Percentiles rank a stretch among this genome's conserved stretches.
Evolutionary conservation across 176 grass and related monocot genomes (phyloP).

Genomic region (Carex cristatella): DNA sequence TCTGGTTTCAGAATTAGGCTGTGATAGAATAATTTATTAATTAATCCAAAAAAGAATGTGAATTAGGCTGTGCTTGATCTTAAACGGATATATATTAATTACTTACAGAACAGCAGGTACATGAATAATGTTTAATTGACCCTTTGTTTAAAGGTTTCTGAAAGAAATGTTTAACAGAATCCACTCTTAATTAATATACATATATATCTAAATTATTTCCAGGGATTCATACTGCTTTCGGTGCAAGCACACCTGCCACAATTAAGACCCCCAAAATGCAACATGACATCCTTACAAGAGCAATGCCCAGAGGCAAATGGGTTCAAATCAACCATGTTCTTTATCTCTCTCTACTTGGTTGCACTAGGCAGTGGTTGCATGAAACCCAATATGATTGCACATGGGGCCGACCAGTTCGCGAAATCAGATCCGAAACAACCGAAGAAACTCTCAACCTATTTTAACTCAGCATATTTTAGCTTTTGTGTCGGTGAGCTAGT

Average conservation of each 20-base stretch:
- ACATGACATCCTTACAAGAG: conserved; percentile 47
- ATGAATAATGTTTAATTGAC: background rate
- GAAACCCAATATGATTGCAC: conserved; percentile 98
- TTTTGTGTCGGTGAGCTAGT: conserved; percentile 86
- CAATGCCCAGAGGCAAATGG: conserved; percentile 59
- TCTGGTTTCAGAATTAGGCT: background rate
- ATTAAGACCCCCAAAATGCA: conserved; percentile 83
- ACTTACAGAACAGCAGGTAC: background rate
- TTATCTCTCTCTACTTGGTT: conserved; percentile 78
- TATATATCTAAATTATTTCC: conserved; percentile 6
- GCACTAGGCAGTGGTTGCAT: conserved; percentile 91
- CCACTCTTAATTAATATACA: background rate
- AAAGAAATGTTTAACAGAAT: background rate
- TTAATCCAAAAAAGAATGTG: background rate
- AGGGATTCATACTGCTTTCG: conserved; percentile 90
- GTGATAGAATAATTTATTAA: background rate
- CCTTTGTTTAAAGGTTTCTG: background rate
- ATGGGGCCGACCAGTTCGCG: conserved; percentile 79
- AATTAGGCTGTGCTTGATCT: background rate
- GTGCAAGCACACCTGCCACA: conserved; percentile 92
- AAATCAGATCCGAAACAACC: conserved; percentile 25
- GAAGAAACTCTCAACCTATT: conserved; percentile 83
- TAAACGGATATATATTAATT: background rate
- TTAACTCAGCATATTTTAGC: conserved; percentile 98
- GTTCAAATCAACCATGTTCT: conserved; percentile 64